Evolutionary conservation across 306 rosid genomes (phyloP), one percentile per base, ranked within the genome.

Genomic region (Notholithocarpus densiflorus): DNA sequence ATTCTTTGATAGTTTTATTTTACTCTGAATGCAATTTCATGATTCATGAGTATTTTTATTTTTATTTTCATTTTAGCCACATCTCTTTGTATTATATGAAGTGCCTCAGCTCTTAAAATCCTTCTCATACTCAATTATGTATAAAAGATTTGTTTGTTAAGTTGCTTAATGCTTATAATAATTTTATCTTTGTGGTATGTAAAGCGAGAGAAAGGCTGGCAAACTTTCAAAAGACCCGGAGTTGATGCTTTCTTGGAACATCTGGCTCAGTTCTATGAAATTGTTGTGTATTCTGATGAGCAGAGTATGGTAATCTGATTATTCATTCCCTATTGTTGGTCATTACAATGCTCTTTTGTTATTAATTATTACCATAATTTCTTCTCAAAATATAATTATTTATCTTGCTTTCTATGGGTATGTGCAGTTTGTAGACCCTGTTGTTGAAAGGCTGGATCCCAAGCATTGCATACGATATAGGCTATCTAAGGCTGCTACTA

Each of bases 191-290:
- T 64, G 81, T 85, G 85, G 62, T 71, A 26, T 86, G 79, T 82
- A 80, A 79, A 95, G 99, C 82, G 99, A 79, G 98, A 95, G 77
- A 95, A 93, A 74, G 92, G 99, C 60, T 95, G 99, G 99, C 97
- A 91, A 82, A 95, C 99, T 7, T 85, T 95, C 80, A 95, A 95
- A 82, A 90, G 99, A 80, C 99, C 99, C 54, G 99, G 99, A 60
- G 97, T 95, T 72, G 99, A 95, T 88, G 91, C 97, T 29, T 95
- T 95, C 88, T 88, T 95, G 89, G 99, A 95, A 83, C 97, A 95
- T 77, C 89, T 95, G 73, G 97, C 94, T 48, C 97, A 93, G 59
- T 95, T 81, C 87, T 95, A 78, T 57, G 99, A 95, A 84, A 91
- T 95, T 80, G 73, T 95, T 13, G 90, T 95, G 82, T 95, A 86